Percentiles rank a stretch among this genome's conserved stretches.
Evolutionary conservation across 2,329 filamentous ascomycete genomes (phyloP).

Genomic region (Colletotrichum sp.): DNA sequence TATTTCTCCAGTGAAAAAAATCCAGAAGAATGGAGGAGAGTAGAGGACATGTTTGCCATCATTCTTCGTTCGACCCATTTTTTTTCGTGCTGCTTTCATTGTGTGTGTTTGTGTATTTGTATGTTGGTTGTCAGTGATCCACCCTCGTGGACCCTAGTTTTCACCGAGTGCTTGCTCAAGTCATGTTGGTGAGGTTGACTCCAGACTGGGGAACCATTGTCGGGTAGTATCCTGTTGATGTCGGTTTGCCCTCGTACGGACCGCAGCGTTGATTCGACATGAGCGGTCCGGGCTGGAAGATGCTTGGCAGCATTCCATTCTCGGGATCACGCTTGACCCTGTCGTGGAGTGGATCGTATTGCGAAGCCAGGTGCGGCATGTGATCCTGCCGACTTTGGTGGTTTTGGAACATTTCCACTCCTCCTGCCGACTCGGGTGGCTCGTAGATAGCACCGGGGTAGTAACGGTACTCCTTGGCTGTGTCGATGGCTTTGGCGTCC

Average conservation of each 20-base stretch:
- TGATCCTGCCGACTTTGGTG: slow-evolving; percentile 37
- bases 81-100: background rate
- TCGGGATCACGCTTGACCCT: slow-evolving; percentile 55
- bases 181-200: slow-evolving; percentile 43
- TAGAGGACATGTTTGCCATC: background rate
- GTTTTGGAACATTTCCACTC: slow-evolving; percentile 55
- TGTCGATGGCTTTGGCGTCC: slow-evolving; percentile 54
- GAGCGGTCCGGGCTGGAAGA: slow-evolving; percentile 47
- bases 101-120: background rate
- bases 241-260: slow-evolving; percentile 58
- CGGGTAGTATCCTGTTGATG: slow-evolving; percentile 58
- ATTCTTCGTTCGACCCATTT: background rate
- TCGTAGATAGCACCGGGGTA: slow-evolving; percentile 58
- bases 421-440: slow-evolving; percentile 35
- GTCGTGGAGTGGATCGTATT: slow-evolving; percentile 30
- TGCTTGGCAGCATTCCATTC: slow-evolving; percentile 45
- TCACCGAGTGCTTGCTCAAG: slow-evolving; percentile 12
- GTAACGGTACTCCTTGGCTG: slow-evolving; percentile 58
- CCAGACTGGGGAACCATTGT: slow-evolving; percentile 51
- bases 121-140: background rate
- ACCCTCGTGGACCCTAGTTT: background rate
- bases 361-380: slow-evolving; percentile 32
- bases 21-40: background rate
- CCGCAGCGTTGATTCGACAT: slow-evolving; percentile 46
- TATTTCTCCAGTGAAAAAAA: background rate